Conservation (phyloP, 768 basidiomycete genomes). For the Hygrophorus pudorinus region DNA sequence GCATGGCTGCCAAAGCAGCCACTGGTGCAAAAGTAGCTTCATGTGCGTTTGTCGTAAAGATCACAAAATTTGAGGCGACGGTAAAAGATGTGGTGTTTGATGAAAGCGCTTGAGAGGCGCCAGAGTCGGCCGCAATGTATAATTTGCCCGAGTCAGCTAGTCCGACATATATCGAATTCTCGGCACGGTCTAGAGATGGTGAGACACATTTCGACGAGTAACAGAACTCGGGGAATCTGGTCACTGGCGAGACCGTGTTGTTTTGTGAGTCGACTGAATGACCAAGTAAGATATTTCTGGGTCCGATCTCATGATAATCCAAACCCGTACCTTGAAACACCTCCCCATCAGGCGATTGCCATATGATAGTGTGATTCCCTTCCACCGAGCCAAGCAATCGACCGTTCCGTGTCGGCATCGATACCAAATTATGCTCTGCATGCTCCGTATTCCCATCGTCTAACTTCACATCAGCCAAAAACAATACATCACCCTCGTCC, state of each 20-base stretch:
- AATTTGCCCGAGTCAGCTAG: slow-evolving; percentile 59
- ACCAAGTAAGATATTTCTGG: background rate
- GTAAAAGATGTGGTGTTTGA: slow-evolving; percentile 64
- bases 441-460: slow-evolving; percentile 10
- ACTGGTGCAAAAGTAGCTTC: slow-evolving; percentile 69
- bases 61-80: slow-evolving; percentile 62
- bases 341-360: slow-evolving; percentile 38
- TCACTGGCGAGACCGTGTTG: slow-evolving; percentile 14
- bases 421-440: slow-evolving; percentile 10
- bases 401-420: slow-evolving; percentile 32
- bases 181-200: slow-evolving; percentile 11
- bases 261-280: slow-evolving; percentile 13
- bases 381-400: slow-evolving; percentile 27
- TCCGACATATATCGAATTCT: slow-evolving; percentile 41
- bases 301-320: background rate
- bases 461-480: slow-evolving; percentile 18
- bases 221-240: slow-evolving; percentile 54
- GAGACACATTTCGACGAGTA: slow-evolving; percentile 28
- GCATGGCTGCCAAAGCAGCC: slow-evolving; percentile 15
- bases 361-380: slow-evolving; percentile 21
- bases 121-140: slow-evolving; percentile 30
- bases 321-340: slow-evolving; percentile 33
- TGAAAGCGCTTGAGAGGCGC: slow-evolving; percentile 27
- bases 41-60: slow-evolving; percentile 80
- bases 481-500: slow-evolving; percentile 20